phyloP scores from a whole-genome alignment of 2,329 filamentous ascomycete genomes.

The Tolypocladium amazonense region DNA sequence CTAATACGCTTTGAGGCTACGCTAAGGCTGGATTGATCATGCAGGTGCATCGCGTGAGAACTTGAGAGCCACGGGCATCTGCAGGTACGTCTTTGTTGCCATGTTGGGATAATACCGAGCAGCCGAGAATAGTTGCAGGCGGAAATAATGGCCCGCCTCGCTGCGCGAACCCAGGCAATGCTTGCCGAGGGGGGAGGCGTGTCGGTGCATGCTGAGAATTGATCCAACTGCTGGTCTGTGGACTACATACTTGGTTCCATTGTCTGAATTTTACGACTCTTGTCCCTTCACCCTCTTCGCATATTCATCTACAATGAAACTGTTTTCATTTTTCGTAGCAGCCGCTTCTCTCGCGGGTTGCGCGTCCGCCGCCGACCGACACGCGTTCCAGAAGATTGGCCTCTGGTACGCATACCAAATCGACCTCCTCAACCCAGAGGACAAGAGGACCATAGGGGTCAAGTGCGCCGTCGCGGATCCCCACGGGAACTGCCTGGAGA shows the following conservation, averaged over 20 bases:
- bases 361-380: neutral
- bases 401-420: neutral
- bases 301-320: neutral
- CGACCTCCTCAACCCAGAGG: neutral
- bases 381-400: neutral
- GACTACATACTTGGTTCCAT: neutral
- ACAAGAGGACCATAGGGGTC: neutral
- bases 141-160: neutral
- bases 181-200: neutral
- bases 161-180: neutral
- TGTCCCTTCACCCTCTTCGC: neutral
- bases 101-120: neutral
- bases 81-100: neutral
- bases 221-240: neutral
- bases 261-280: neutral
- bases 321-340: neutral
- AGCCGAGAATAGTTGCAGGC: no score
- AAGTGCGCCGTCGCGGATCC: neutral
- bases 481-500: neutral
- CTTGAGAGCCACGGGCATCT: neutral
- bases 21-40: neutral
- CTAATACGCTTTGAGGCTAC: neutral
- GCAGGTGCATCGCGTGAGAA: neutral
- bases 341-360: neutral
- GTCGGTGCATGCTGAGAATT: neutral